Conservation (phyloP, 1,284 basidiomycete species). For the Cryptococcus floricola region DNA sequence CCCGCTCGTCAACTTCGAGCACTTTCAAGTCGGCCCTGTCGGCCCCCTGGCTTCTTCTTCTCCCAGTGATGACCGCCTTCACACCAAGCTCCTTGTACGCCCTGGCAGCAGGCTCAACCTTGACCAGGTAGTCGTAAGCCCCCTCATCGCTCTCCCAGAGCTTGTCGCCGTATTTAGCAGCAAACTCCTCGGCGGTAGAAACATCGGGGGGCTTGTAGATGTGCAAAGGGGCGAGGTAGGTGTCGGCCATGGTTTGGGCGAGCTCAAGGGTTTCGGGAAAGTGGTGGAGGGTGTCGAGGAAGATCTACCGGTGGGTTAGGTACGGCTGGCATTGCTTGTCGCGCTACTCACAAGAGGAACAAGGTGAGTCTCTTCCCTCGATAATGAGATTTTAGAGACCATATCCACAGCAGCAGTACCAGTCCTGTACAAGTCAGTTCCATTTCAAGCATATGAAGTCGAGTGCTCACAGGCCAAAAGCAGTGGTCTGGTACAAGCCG, state of each 20-base stretch:
- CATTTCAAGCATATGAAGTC: not conserved
- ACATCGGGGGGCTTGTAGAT: slow-evolving; percentile 77
- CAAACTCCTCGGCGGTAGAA: slow-evolving; percentile 68
- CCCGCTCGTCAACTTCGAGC: slow-evolving; percentile 86
- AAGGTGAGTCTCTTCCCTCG: slow-evolving; percentile 48
- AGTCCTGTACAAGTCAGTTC: slow-evolving; percentile 51
- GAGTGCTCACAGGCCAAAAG: slow-evolving; percentile 67
- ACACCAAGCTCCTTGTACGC: slow-evolving; percentile 81
- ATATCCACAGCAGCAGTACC: slow-evolving; percentile 88
- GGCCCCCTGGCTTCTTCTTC: slow-evolving; percentile 85
- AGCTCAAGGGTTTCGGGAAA: slow-evolving; percentile 89
- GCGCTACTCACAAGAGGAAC: slow-evolving; percentile 45
- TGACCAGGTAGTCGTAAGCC: slow-evolving; percentile 87
- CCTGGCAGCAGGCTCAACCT: slow-evolving; percentile 89
- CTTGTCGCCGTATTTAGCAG: slow-evolving; percentile 70
- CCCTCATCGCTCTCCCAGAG: slow-evolving; percentile 88
- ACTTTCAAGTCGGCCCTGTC: slow-evolving; percentile 78
- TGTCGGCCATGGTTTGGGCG: slow-evolving; percentile 70
- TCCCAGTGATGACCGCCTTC: slow-evolving; percentile 86
- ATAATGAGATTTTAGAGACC: slow-evolving; percentile 68
- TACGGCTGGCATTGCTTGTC: slow-evolving; percentile 50
- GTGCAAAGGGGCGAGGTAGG: slow-evolving; percentile 66
- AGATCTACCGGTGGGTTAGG: slow-evolving; percentile 55
- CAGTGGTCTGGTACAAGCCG: slow-evolving; percentile 80
- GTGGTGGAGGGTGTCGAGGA: slow-evolving; percentile 95